Base-by-base conservation (phyloP, 805 yeast genomes). In the Nakazawaea populi region DNA sequence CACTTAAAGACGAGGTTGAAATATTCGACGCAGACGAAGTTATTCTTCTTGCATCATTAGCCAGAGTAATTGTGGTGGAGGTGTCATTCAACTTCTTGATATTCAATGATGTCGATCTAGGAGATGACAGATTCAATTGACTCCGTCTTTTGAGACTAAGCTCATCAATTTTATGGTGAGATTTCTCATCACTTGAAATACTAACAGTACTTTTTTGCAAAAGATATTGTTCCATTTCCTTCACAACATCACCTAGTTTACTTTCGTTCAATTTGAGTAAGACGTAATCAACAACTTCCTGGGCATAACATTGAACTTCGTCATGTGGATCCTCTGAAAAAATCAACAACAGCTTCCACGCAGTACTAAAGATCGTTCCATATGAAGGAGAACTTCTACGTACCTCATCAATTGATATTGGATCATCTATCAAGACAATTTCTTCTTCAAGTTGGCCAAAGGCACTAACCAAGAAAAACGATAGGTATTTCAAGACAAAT, bases 241-340 rank as follows among this genome's bases (percentile, higher is more conserved):
- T 65, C 9, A 85, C 91, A 4, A 83, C 73, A 1, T 77, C 83
- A 0, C 83, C 80, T 35, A 92, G 62, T 42, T 82, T 84, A 54
- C 89, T 76, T 46, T 83, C 82, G 54, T 81, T 77, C 48, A 92
- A 68, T 52, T 80, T 77, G 46, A 79, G 61, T 65, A 87, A 70
- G 27, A 90, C 82, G 54, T 76, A 81, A 63, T 90, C 97, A 18
- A 89, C 83, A 11, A 89, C 77, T 31, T 77, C 80, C 50, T 83
- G 84, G 0, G 97, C 92, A 53, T 80, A 73, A 45, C 77, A 77
- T 52, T 79, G 81, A 6, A 91, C 90, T 65, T 89, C 96, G 36
- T 77, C 69, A 64, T 86, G 94, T 0, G 98, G 96, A 65, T 94
- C 99, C 56, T 86, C 90, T 1, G 96, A 79, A 31, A 89, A 67